Evolutionary conservation across 108 stramenopile species (phyloP).

Genomic region (Cyclotella baltica): DNA sequence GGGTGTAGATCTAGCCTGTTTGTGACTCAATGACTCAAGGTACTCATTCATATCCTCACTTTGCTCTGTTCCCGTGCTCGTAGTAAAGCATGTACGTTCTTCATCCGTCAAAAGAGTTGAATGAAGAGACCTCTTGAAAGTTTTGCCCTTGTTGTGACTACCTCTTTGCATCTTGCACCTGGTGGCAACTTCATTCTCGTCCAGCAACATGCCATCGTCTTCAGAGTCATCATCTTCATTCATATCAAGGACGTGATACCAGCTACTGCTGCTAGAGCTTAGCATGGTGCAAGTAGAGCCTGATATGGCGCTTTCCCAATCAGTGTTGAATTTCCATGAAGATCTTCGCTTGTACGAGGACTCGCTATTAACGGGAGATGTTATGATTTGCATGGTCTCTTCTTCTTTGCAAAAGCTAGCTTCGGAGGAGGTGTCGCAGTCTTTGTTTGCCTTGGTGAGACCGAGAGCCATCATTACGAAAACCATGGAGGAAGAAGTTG

Average conservation of each 20-base stretch:
- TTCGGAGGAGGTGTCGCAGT: not conserved
- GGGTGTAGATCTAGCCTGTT: not conserved
- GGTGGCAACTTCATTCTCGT: not conserved
- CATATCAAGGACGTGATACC: conserved; percentile 3
- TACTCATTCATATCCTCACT: not conserved
- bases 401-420: not conserved
- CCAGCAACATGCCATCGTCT: not conserved
- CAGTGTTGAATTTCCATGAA: conserved; percentile 3
- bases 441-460: not conserved
- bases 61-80: not conserved
- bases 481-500: too few relatives aligned
- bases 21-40: not conserved
- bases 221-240: not conserved
- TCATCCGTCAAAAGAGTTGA: not conserved
- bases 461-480: not conserved
- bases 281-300: not conserved
- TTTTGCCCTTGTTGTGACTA: not conserved
- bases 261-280: not conserved
- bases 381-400: not conserved
- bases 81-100: not conserved
- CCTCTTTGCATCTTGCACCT: not conserved
- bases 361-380: not conserved
- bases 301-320: conserved; percentile 9
- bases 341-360: not conserved
- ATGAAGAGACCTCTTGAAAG: conserved; percentile 9